Evolutionary conservation across 345 rosid genomes (phyloP), one percentile per base, ranked within the genome.

Genomic region (Raphanus sativus): DNA sequence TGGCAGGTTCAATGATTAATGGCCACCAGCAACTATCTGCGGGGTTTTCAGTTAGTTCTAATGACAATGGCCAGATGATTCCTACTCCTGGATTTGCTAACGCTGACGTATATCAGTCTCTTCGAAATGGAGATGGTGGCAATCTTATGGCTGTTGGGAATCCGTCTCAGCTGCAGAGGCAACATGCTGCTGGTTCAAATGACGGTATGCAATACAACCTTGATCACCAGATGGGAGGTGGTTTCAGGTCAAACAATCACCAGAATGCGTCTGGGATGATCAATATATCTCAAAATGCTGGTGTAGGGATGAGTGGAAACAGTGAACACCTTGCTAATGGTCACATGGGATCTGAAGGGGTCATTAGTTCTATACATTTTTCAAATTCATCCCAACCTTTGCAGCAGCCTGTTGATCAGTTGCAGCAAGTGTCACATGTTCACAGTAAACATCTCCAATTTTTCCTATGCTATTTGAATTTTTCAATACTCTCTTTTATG

Each of bases 21-120:
- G 92, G 90, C 34, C 87, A 79, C 76, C 93, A 88, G 77, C 96
- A 91, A 75, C 70, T 88, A 54, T 65, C 87, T 68, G 83, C 86
- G 62, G 87, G 86, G 75, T 87, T 79, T 84, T 73, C 86, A 66
- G 77, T 85, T 73, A 83, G 85, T 72, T 85, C 93, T 74, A 83
- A 86, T 85, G 95, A 85, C 62, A 89, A 78, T 66, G 84, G 90
- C 85, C 98, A 89, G 74, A 92, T 95, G 98, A 89, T 95, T 80
- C 99, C 98, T 62, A 89, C 99, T 45, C 99, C 99, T 60, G 91
- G 96, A 67, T 89, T 81, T 77, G 86, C 60, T 80, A 86, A 17
- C 24, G 77, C 36, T 65, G 75, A 67, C 59, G 85, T 79, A 74
- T 86, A 68, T 73, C 91, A 83, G 67, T 78, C 89, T 79, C 88